Evolutionary conservation across 2,329 filamentous ascomycete species (phyloP).

Genomic region (Bipolaris bicolor): DNA sequence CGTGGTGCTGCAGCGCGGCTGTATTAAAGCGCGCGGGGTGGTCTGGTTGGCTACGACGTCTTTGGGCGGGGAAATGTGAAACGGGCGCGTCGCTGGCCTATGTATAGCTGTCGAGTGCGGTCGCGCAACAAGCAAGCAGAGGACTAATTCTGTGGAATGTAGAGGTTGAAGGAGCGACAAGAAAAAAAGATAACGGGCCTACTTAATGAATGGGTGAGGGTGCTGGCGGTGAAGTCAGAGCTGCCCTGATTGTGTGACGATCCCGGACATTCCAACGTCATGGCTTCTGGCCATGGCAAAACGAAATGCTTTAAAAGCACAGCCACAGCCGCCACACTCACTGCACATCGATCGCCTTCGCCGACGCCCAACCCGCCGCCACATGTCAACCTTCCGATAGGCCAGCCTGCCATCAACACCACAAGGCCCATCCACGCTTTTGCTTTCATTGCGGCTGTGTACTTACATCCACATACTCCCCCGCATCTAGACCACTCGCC

Average conservation of each 20-base stretch:
- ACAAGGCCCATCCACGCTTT: slow-evolving; percentile 27
- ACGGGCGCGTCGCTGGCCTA: slow-evolving; percentile 49
- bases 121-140: slow-evolving; percentile 21
- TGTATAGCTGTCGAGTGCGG: slow-evolving; percentile 42
- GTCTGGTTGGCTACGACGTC: slow-evolving; percentile 44
- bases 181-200: slow-evolving; percentile 5
- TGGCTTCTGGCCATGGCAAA: slow-evolving; percentile 8
- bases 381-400: slow-evolving; percentile 9
- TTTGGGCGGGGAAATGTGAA: slow-evolving; percentile 40
- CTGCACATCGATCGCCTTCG: slow-evolving; percentile 12
- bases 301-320: slow-evolving; percentile 12
- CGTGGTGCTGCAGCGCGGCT: slow-evolving; percentile 30
- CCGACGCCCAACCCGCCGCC: slow-evolving; percentile 10
- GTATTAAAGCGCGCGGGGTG: slow-evolving; percentile 28
- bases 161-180: slow-evolving; percentile 11
- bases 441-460: slow-evolving; percentile 42
- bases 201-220: slow-evolving; percentile 34
- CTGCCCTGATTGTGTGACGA: slow-evolving; percentile 38
- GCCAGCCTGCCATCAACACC: slow-evolving; percentile 13
- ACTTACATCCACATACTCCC: slow-evolving; percentile 1
- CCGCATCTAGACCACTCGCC: slow-evolving; percentile 21
- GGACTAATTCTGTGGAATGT: slow-evolving; percentile 7
- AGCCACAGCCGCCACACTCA: slow-evolving; percentile 25
- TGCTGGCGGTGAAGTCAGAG: slow-evolving; percentile 29
- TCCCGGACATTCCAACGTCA: slow-evolving; percentile 26